Evolutionary conservation across 768 basidiomycete genomes (phyloP), one percentile per base, ranked within the genome.

Genomic region (Asterophora lycoperdoides): DNA sequence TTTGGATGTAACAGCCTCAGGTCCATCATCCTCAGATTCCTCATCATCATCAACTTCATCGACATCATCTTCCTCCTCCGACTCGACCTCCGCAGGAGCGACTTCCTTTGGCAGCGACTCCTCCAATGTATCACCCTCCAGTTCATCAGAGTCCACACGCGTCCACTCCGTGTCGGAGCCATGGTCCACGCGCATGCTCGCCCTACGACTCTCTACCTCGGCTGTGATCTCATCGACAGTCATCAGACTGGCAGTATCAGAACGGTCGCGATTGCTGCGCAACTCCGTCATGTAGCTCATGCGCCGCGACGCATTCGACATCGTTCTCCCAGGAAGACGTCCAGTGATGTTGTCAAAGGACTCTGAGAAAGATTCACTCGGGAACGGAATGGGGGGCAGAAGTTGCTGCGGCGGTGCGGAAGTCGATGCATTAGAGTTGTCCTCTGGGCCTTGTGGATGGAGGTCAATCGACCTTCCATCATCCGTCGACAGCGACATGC

Each of bases 191-290:
- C 60, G 69, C 57, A 71, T 75, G 57, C 78, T 82, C 45, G 76
- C 79, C 49, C 79, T 69, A 32, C 80, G 73, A 58, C 83, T 90
- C 60, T 81, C 95, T 7, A 99, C 89, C 60, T 95, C 89, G 8
- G 92, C 93, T 0, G 96, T 97, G 59, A 99, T 96, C 68, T 99
- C 93, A 60, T 99, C 95, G 18, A 99, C 90, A 0, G 95, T 99
- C 67, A 97, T 77, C 59, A 97, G 69, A 56, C 89, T 93, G 4
- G 90, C 91, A 7, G 92, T 91, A 60, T 95, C 93, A 0, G 88
- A 89, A 33, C 79, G 75, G 59, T 96, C 92, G 17, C 88, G 82
- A 63, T 83, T 89, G 64, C 81, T 88, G 51, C 89, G 75, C 48
- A 91, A 64, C 60, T 92, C 89, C 1, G 84, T 86, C 71, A 89